Base-by-base conservation (phyloP, 768 basidiomycete species). In the Lyophyllum semitale region DNA sequence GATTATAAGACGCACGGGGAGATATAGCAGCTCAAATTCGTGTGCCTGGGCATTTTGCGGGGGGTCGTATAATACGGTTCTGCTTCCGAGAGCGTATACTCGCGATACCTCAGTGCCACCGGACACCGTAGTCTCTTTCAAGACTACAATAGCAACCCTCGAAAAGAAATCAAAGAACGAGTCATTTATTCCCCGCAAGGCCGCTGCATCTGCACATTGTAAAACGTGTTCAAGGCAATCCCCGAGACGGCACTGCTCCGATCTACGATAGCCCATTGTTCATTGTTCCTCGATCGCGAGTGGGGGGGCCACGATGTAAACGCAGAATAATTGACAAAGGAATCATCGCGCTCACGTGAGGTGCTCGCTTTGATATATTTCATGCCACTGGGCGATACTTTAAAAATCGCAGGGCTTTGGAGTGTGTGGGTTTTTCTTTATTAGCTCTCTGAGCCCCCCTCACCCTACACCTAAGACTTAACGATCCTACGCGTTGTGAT, bases 141-240 rank as follows among this genome's bases (percentile, higher is more conserved):
- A 32, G 30, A 32, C 30, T 6, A 32, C 30, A 32, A 32, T 32
- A 12, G 12, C n/a, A n/a, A n/a, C n/a, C n/a, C n/a, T n/a, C n/a
- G n/a, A n/a, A n/a, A n/a, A n/a, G n/a, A n/a, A n/a, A n/a, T n/a
- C n/a, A n/a, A n/a, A n/a, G n/a, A n/a, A n/a, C n/a, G n/a, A n/a
- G n/a, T n/a, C n/a, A n/a, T n/a, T n/a, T n/a, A n/a, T n/a, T n/a
- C n/a, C n/a, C n/a, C n/a, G n/a, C n/a, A n/a, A n/a, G n/a, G n/a
- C n/a, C n/a, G n/a, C n/a, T n/a, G 20, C 20, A 12, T 2, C 6
- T 40, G 15, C 35, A 29, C 15, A 20, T 33, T 17, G 15, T 2
- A 35, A 57, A 47, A 27, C 51, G 51, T 57, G 55, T 57, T 52
- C 46, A 52, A 48, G 55, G 55, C 32, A 57, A 57, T 27, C 48